Base-by-base conservation (phyloP, 140 eudicot genomes). In the Ambrosia hybrid region DNA sequence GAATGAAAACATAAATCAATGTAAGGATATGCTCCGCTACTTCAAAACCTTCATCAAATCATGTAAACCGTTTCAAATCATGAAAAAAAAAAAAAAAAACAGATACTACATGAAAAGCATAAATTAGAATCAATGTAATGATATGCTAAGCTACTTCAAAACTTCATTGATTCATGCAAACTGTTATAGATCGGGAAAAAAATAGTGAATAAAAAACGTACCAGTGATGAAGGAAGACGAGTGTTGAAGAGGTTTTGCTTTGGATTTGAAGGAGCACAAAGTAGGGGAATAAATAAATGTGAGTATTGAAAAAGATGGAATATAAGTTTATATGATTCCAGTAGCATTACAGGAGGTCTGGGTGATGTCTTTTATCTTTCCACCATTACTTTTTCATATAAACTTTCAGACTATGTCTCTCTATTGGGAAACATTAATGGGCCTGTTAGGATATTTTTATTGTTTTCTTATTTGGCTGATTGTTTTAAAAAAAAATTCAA, bases 361-460 rank as follows among this genome's bases (percentile, higher is more conserved):
- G 63, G 60, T 76, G 75, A 4, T 76, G 80, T 59, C 70, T 13
- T 76, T 68, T 55, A 10, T 37, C 59, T 59, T 58, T 69, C 58
- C 58, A 39, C 67, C 67, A 43, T 55, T 13, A 36, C 46, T 57
- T 71, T 57, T 57, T 38, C 16, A 37, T 45, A 51, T 48, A 8
- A 36, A 51, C 26, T 26, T 2, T 9, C 55, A 52, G 65, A 15
- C 9, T 16, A 49, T 77, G 81, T 77, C 59, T 71, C 43, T 33
- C 72, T 33, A 45, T 67, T 60, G 71, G 76, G 60, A 77, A 63
- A 41, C 39, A 77, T 71, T 52, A 70, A 77, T 62, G 76, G 81
- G 16, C 30, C 10, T 66, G 57, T 77, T 10, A 37, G 57, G 14
- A 30, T 30, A 37, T 36, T 12, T 34, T 62, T 59, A 55, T 4